Conservation (phyloP, 176 grass and related monocot species). For the Musa troglodytarum region DNA sequence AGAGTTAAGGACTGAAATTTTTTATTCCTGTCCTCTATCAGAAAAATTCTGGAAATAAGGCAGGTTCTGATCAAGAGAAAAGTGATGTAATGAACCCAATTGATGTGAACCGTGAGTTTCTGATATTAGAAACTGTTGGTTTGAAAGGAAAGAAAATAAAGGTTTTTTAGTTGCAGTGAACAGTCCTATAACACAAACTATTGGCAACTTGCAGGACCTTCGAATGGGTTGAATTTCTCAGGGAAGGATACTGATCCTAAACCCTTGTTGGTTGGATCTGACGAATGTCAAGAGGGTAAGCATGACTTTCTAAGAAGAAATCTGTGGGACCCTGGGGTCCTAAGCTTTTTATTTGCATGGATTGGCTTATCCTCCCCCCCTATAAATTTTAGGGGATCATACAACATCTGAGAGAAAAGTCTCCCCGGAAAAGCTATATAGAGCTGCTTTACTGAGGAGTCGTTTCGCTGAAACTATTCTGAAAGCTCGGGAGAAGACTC, state of each 20-base stretch:
- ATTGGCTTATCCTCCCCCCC: slow-evolving; percentile 51
- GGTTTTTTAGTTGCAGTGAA: neutral
- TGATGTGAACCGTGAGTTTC: slow-evolving; percentile 38
- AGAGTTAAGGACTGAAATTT: neutral
- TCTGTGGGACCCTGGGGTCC: slow-evolving; percentile 30
- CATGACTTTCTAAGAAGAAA: slow-evolving; percentile 56
- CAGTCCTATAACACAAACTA: neutral
- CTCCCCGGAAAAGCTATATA: slow-evolving; percentile 65
- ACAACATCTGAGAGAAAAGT: slow-evolving; percentile 51
- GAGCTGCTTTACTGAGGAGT: slow-evolving; percentile 67
- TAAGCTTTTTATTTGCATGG: slow-evolving; percentile 35
- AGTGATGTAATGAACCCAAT: slow-evolving; percentile 68
- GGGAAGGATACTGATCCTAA: slow-evolving; percentile 50
- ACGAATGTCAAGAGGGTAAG: slow-evolving; percentile 68
- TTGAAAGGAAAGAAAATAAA: neutral
- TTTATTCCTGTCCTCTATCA: slow-evolving; percentile 16
- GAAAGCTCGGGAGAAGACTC: slow-evolving; percentile 66
- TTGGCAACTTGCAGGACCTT: slow-evolving; percentile 38
- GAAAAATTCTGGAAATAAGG: slow-evolving; percentile 38
- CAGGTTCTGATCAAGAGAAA: slow-evolving; percentile 68
- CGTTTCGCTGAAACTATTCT: slow-evolving; percentile 86
- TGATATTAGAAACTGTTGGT: neutral
- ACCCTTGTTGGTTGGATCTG: slow-evolving; percentile 24
- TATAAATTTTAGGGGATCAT: slow-evolving; percentile 70
- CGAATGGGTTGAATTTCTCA: slow-evolving; percentile 25